phyloP scores from a whole-genome alignment of 495 filamentous ascomycete genomes.

The Penicillium lagena region DNA sequence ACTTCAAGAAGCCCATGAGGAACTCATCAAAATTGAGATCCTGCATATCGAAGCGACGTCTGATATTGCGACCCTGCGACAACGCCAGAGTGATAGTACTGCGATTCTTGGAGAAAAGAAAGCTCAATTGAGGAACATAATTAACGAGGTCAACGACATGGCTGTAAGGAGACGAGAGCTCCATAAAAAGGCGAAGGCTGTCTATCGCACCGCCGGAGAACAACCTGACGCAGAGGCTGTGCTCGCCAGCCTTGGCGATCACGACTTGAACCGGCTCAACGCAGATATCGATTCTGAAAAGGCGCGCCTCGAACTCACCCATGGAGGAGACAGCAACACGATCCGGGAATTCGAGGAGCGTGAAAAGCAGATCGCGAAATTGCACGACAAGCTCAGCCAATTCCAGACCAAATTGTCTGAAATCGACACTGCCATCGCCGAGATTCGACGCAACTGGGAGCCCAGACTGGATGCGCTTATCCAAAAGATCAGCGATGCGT shows the following conservation, averaged over 20 bases:
- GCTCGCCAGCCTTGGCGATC: slow-evolving; percentile 28
- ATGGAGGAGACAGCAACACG: slow-evolving; percentile 71
- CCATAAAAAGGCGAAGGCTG: slow-evolving; percentile 25
- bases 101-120: slow-evolving; percentile 43
- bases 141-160: slow-evolving; percentile 21
- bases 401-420: slow-evolving; percentile 41
- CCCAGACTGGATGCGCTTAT: slow-evolving; percentile 75
- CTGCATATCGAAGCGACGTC: slow-evolving; percentile 72
- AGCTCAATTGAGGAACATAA: slow-evolving; percentile 30
- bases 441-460: slow-evolving; percentile 65
- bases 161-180: slow-evolving; percentile 27
- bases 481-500: slow-evolving; percentile 77
- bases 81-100: slow-evolving; percentile 53
- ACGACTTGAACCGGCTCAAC: slow-evolving; percentile 59
- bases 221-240: slow-evolving; percentile 25
- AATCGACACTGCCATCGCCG: slow-evolving; percentile 49
- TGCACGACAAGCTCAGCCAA: slow-evolving; percentile 41
- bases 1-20: slow-evolving; percentile 53
- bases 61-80: slow-evolving; percentile 59
- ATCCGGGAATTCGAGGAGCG: slow-evolving; percentile 75
- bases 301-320: slow-evolving; percentile 69
- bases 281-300: slow-evolving; percentile 67
- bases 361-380: slow-evolving; percentile 47
- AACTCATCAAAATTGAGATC: slow-evolving; percentile 61
- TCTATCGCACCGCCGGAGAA: slow-evolving; percentile 3